Evolutionary conservation across 2,329 filamentous ascomycete species (phyloP).

Genomic region (Diaporthe nobilis): DNA sequence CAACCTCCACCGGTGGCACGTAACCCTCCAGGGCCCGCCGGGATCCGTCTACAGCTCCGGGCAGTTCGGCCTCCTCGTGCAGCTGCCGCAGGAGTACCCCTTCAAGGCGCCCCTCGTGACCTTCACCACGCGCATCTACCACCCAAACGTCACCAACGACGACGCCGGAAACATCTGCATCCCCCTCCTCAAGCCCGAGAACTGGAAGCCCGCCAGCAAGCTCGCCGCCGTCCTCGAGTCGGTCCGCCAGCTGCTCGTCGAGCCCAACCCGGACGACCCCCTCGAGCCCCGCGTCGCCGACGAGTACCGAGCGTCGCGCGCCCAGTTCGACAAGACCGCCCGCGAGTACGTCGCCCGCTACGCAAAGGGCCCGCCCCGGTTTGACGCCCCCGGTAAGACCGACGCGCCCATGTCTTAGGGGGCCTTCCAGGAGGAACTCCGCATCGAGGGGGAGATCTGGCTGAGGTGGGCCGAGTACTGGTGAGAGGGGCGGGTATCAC

Average conservation of each 20-base stretch:
- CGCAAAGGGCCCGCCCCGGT: slow-evolving; percentile 65
- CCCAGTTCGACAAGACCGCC: slow-evolving; percentile 81
- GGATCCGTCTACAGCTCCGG: slow-evolving; percentile 72
- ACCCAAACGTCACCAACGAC: slow-evolving; percentile 95
- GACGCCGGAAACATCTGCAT: slow-evolving; percentile 88
- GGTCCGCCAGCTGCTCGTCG: slow-evolving; percentile 79
- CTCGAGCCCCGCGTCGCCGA: slow-evolving; percentile 90
- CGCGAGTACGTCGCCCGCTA: slow-evolving; percentile 81
- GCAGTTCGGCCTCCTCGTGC: slow-evolving; percentile 79
- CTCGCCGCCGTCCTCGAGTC: slow-evolving; percentile 83
- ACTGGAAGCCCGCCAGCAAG: slow-evolving; percentile 92
- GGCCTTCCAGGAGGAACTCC: neutral
- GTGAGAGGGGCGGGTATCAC: neutral
- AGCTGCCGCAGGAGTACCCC: slow-evolving; percentile 84
- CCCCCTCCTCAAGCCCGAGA: slow-evolving; percentile 83
- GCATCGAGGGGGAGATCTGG: neutral
- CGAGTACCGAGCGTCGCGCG: slow-evolving; percentile 79
- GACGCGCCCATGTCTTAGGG: neutral
- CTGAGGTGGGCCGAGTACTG: neutral
- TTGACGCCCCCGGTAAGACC: slow-evolving; percentile 47
- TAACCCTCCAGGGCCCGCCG: slow-evolving; percentile 62
- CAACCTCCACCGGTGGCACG: slow-evolving; percentile 68
- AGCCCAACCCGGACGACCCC: slow-evolving; percentile 90
- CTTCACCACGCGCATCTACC: slow-evolving; percentile 93
- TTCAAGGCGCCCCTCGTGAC: slow-evolving; percentile 88